Base-by-base conservation (phyloP, 305 asterid genomes). In the Ruellia speciosa region DNA sequence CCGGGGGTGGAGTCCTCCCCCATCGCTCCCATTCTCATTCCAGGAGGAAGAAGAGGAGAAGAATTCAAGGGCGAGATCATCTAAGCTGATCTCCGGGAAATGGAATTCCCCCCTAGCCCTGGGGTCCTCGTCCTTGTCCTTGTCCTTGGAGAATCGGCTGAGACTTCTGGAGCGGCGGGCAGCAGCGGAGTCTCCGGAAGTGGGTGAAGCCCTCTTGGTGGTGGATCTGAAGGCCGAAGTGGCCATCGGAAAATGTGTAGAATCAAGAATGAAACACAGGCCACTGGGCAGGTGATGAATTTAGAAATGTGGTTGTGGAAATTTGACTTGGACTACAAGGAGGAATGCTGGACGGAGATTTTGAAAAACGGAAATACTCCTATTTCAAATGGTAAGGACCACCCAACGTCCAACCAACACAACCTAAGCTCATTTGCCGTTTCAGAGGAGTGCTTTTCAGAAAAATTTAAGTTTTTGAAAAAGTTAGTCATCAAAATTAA, bases 171-270 rank as follows among this genome's bases (percentile, higher is more conserved):
- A 85, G 65, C 98, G 89, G 64, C 77, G 70, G 59, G 41, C 62
- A 17, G 52, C 52, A 9, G 60, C 18, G 50, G 81, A 66, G 31
- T 67, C 69, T 18, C 54, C 75, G 20, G 73, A 62, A 49, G 70
- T 70, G 54, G 77, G 40, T 10, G 87, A 57, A 19, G 81, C 75
- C 59, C 96, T 66, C 70, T 67, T 74, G 41, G 93, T 77, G 31
- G 88, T 79, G 31, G 95, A 88, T 64, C 81, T 86, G 71, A 84
- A 88, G 9, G 93, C 94, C 52, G 98, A 88, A 1, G 98, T 74
- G 62, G 98, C 94, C 98, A 92, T 92, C 52, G 47, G 37, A 4
- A 33, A 33, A n/a, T n/a, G n/a, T n/a, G n/a, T n/a, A n/a, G n/a
- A n/a, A n/a, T n/a, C n/a, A n/a, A n/a, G n/a, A n/a, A n/a, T n/a